Evolutionary conservation across 106 monocot genomes (phyloP), one percentile per base, ranked within the genome.

Genomic region (Agapanthus africanus): DNA sequence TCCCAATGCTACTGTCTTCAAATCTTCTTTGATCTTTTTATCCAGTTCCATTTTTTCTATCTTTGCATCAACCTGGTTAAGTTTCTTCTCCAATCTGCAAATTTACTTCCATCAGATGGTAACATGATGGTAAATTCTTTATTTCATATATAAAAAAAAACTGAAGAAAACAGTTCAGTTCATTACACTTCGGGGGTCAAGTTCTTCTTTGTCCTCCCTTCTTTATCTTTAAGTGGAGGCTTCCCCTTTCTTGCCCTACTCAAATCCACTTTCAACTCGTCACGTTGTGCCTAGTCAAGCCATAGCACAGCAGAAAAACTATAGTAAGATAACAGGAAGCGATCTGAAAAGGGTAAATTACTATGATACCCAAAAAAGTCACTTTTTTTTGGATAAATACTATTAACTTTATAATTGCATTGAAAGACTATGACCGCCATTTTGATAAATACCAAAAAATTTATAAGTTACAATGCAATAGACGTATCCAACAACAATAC

Each of bases 1-100:
- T 2, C 93, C 93, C 18, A 94, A 57, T 42, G 93, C 93, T 10
- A 94, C 84, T 5, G 87, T 90, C 71, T 94, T 94, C 62, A 94
- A 67, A 71, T 90, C 93, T 73, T 94, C 93, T 44, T 94, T 90
- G 22, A 72, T 74, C 51, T 63, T 84, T 61, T 76, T 90, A 49
- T 84, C 80, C 57, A 84, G 40, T 74, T 94, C 93, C 73, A 90
- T 82, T 66, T 90, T 90, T 52, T 90, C 87, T 71, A 94, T 90
- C 40, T 80, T 87, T 1, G 54, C 70, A 63, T 90, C 82, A 26
- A 90, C 18, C 36, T 87, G 87, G 6, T 40, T 1, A 14, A 94
- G 66, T 52, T 85, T 90, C 74, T 85, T 94, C 79, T 78, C 70
- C 38, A 88, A 73, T 80, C 95, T 95, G 88, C 61, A 84, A 69